Evolutionary conservation across 129 eudicot species (phyloP), one percentile per base, ranked within the genome.

Genomic region (Kitagawia praeruptora): DNA sequence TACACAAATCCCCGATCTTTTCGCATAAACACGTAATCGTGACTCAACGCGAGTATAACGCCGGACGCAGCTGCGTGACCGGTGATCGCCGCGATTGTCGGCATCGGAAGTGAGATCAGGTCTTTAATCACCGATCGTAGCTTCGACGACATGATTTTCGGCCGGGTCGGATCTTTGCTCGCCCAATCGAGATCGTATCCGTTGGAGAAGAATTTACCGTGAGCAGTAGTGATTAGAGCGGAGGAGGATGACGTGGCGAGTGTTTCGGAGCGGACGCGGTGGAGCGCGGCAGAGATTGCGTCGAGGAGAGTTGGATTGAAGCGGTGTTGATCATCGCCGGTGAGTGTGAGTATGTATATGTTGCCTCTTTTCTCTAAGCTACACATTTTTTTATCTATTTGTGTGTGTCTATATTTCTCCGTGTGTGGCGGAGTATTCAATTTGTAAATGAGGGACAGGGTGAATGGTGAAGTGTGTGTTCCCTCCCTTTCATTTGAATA

Each of bases 181-280:
- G 91, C 82, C 98, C 98, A 93, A 4, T 80, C 67, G 48, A 91
- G 88, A 49, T 93, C 97, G 89, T 86, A 93, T 81, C 97, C 98
- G 46, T 93, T 93, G 88, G 90, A 89, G 87, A 93, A 93, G 91
- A 83, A 93, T 64, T 88, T 93, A 79, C 97, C 98, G 0, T 89
- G 86, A 53, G 95, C 86, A 61, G 97, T 87, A 80, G 97, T 91
- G 86, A 93, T 84, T 42, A 93, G 87, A 84, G 89, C 93, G 27
- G 91, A 74, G 12, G 94, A 66, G 28, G 81, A 21, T 44, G 77
- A 21, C 25, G 70, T 14, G 25, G 82, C 38, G 6, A 85, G 73
- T 81, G 89, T 23, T 63, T 87, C 87, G 14, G 90, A 84, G 48
- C 42, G 75, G 79, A 83, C 63, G 21, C 79, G 91, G 79, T 27